Base-by-base conservation (phyloP, 441 rosid species). In the Gossypium lobatum region DNA sequence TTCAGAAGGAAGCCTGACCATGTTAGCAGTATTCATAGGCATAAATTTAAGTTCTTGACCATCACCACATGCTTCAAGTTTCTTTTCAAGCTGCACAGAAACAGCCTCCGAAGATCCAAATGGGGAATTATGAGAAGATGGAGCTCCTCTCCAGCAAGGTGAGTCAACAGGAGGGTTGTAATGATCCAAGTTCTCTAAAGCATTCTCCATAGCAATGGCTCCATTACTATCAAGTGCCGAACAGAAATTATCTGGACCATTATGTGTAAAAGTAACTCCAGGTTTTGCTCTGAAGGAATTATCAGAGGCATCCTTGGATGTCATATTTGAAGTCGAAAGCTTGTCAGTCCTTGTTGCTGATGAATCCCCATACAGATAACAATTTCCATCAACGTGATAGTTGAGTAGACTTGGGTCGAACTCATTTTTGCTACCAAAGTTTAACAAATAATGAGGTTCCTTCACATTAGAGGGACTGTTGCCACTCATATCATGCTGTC, bases 61-160 rank as follows among this genome's bases (percentile, higher is more conserved):
- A 75, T 57, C 80, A 54, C 70, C 76, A 74, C 75, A 59, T 57
- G 77, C 83, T 80, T 86, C 89, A 37, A 54, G 63, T 20, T 77
- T 83, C 71, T 78, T 81, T 66, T 26, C 67, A 62, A 72, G 65
- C 21, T 78, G 78, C 54, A 82, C 67, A 66, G 74, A 5, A 17
- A 77, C 68, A 61, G 67, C 64, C 64, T 78, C 79, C 50, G 79
- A 76, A 78, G 71, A 65, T 79, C 79, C 79, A 64, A 69, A 80
- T 66, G 80, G 64, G 37, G 82, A 74, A 74, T 70, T 72, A 64
- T 70, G 81, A 59, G 85, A 81, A 64, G 79, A 74, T 9, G 79
- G 77, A 71, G 86, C 90, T 75, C 86, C 88, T 82, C 69, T 86
- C 84, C 85, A 87, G 85, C 86, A 87, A 18, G 87, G 89, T 37